phyloP scores from a whole-genome alignment of 2,329 filamentous ascomycete genomes.

The Cladorrhinum sp. region DNA sequence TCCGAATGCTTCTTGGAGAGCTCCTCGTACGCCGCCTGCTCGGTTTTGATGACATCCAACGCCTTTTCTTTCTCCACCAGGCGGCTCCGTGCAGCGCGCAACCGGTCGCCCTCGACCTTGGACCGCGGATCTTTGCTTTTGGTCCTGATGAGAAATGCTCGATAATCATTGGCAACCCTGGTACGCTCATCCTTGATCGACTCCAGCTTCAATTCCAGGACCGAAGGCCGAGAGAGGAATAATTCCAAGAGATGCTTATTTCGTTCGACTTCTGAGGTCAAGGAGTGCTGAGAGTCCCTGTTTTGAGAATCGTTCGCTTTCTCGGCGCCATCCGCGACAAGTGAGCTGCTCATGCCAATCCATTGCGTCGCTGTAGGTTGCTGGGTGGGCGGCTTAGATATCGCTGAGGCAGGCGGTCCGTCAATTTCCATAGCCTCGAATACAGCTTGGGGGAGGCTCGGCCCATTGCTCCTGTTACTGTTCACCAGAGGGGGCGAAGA shows the following conservation, averaged over 20 bases:
- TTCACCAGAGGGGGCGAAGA: background rate
- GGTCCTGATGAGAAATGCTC: conserved; percentile 45
- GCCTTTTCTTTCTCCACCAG: conserved; percentile 46
- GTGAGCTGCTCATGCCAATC: background rate
- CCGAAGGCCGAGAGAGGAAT: conserved; percentile 35
- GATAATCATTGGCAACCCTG: conserved; percentile 48
- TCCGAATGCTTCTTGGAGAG: conserved; percentile 44
- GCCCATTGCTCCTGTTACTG: background rate
- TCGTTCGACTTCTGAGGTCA: conserved; percentile 30
- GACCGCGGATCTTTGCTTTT: conserved; percentile 41
- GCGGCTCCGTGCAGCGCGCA: conserved; percentile 50
- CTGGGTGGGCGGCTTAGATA: background rate
- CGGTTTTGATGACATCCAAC: conserved; percentile 40
- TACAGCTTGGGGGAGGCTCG: background rate
- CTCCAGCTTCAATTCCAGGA: conserved; percentile 36
- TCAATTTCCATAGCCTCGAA: conserved; percentile 17
- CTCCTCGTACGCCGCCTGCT: conserved; percentile 42
- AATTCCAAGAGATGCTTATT: conserved; percentile 35
- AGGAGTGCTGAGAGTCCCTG: conserved; percentile 13
- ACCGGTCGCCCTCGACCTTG: conserved; percentile 32
- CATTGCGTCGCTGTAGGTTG: background rate
- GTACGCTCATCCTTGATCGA: conserved; percentile 42
- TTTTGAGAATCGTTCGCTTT: background rate
- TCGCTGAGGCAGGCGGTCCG: background rate
- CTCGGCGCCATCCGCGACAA: background rate